Evolutionary conservation across 2,329 filamentous ascomycete species (phyloP), one percentile per base, ranked within the genome.

Genomic region (Colletotrichum abscissum): DNA sequence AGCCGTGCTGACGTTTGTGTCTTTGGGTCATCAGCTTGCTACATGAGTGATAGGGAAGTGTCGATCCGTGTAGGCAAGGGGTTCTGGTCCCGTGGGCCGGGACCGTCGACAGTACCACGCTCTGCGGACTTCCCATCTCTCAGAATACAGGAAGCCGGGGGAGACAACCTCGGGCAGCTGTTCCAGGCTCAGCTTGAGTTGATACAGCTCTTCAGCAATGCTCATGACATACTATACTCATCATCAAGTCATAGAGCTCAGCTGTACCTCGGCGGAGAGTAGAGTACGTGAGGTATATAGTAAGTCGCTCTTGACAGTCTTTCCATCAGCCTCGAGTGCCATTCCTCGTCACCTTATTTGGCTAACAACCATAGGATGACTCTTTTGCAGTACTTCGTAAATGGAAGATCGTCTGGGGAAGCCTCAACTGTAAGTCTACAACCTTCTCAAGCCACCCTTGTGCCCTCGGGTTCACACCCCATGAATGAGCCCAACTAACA

Each of bases 21-120:
- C 4, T 16, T 19, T n/a, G 49, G 35, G n/a, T 30, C 3, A 30
- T 26, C 67, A 82, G 87, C 87, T 33, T 92, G 91, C 79, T 93
- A 93, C 72, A 90, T 92, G 77, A 91, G 89, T 55, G 91, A 93
- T 77, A 85, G 91, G 16, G 86, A 92, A 75, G 92, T 94, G 14
- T 93, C 92, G 9, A 93, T 94, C 35, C 87, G 92, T 5, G 89
- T 94, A 49, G 92, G 92, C 11, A 90, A 92, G 75, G 92, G 91
- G 0, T 94, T 94, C 78, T 94, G 92, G 92, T 92, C 91, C 55
- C 86, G 92, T 74, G 92, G 92, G 0, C 92, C 92, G 0, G 92
- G 92, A 0, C 91, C 91, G 1, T 87, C 93, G 75, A 91, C 91
- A 7, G 88, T 91, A 22, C 83, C 93, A 33, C 86, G 89, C 73